phyloP scores from a whole-genome alignment of 192 early-diverging fungal species.

The Backusella morwellensis region DNA sequence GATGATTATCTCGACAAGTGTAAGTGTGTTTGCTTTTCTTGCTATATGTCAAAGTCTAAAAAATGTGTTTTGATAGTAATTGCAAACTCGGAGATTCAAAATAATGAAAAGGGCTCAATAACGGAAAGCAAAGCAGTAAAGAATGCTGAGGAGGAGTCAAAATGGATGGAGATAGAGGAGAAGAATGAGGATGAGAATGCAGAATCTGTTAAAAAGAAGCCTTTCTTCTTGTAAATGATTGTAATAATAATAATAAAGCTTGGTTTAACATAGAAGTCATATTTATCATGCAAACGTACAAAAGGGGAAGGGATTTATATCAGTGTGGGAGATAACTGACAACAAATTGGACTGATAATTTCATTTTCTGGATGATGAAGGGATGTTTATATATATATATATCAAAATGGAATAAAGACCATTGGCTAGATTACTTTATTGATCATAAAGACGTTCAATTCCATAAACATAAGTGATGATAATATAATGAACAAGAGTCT shows the following conservation, averaged over 20 bases:
- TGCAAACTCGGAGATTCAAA: conserved; percentile 6
- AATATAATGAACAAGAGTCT: too few species aligned
- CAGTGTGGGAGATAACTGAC: too few species aligned
- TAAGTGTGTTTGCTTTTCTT: conserved; percentile 4
- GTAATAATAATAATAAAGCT: not conserved
- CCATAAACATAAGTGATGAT: too few species aligned
- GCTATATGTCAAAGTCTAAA: not conserved
- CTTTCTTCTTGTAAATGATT: conserved; percentile 11
- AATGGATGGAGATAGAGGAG: not conserved
- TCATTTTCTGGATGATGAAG: too few species aligned
- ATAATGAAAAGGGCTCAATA: not conserved
- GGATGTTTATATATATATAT: too few species aligned
- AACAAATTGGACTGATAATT: too few species aligned
- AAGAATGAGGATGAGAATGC: not conserved
- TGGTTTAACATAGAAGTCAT: too few species aligned
- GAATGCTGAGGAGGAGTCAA: not conserved
- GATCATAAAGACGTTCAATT: too few species aligned
- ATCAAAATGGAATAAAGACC: too few species aligned
- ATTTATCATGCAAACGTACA: too few species aligned
- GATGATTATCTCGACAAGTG: conserved; percentile 38
- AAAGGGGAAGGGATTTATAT: too few species aligned
- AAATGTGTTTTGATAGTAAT: not conserved
- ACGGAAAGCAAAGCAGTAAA: conserved; percentile 7
- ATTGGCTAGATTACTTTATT: too few species aligned
- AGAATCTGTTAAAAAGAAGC: not conserved